phyloP scores from a whole-genome alignment of 164 flowering plant genomes.

The Chimonanthus salicifolius region DNA sequence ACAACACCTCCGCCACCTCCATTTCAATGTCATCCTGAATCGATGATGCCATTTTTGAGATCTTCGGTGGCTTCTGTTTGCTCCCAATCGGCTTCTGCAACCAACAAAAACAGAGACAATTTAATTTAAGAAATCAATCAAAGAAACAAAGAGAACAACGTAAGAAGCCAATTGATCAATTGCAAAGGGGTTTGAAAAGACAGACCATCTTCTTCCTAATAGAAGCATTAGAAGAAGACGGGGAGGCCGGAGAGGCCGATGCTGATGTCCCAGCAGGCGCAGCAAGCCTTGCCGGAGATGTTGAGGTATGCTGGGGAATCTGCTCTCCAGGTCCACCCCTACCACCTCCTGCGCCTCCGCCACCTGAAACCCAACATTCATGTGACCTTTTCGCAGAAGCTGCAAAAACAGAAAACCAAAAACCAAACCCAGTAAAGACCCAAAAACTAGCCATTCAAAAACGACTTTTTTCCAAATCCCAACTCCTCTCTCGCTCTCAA shows the following conservation, averaged over 20 bases:
- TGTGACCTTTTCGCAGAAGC: conserved; percentile 86
- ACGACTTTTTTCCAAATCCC: no score
- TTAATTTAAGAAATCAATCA: not conserved
- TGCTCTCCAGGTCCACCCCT: conserved; percentile 33
- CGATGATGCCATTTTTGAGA: conserved; percentile 46
- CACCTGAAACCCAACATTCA: conserved; percentile 57
- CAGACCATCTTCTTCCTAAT: conserved; percentile 60
- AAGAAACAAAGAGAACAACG: not conserved
- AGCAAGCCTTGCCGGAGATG: conserved; percentile 66
- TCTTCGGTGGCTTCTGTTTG: conserved; percentile 57
- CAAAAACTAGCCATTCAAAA: no score
- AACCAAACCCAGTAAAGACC: not conserved
- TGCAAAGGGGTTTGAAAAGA: not conserved
- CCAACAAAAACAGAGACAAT: not conserved
- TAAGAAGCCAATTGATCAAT: not conserved
- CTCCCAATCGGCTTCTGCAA: conserved; percentile 63
- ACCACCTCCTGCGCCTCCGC: conserved; percentile 12
- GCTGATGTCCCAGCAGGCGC: conserved; percentile 23
- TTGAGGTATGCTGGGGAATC: conserved; percentile 57
- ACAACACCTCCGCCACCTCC: conserved; percentile 94
- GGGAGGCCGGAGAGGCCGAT: conserved; percentile 43
- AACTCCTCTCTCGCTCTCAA: not conserved
- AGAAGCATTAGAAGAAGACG: conserved; percentile 61
- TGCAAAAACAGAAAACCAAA: conserved; percentile 22
- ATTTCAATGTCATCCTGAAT: conserved; percentile 89